Percentiles rank a stretch among this genome's conserved stretches.
Evolutionary conservation across 176 grass and related monocot species (phyloP).

Genomic region (Ensete glaucum): DNA sequence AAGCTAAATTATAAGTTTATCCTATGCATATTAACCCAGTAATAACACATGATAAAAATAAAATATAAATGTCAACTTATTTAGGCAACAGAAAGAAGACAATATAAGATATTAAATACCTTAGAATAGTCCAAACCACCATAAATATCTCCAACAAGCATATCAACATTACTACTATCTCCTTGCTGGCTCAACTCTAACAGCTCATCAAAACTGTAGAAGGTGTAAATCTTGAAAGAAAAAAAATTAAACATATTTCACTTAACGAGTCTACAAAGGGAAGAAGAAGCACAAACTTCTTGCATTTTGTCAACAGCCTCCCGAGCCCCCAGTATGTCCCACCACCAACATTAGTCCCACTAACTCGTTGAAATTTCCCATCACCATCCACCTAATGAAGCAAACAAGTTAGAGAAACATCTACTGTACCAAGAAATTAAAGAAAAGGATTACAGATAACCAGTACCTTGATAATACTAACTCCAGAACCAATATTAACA

Average conservation of each 20-base stretch:
- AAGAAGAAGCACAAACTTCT: slow-evolving; percentile 47
- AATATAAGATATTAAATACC: slow-evolving; percentile 35
- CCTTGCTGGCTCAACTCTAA: slow-evolving; percentile 94
- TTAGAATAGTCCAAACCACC: slow-evolving; percentile 95
- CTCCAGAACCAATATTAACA: slow-evolving; percentile 98
- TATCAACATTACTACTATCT: slow-evolving; percentile 87
- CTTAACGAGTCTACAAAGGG: background rate
- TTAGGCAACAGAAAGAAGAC: slow-evolving; percentile 25
- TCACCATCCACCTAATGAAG: slow-evolving; percentile 84
- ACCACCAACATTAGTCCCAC: slow-evolving; percentile 97
- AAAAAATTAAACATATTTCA: slow-evolving; percentile 16
- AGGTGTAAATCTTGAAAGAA: slow-evolving; percentile 18
- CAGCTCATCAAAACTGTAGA: slow-evolving; percentile 84
- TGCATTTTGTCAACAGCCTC: slow-evolving; percentile 92
- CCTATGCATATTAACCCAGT: background rate
- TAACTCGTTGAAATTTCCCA: slow-evolving; percentile 95
- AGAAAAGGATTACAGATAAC: slow-evolving; percentile 10
- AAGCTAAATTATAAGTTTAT: too few species aligned
- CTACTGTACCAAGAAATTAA: background rate
- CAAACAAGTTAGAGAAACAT: slow-evolving; percentile 25
- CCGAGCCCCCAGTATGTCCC: slow-evolving; percentile 96
- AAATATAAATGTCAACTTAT: background rate
- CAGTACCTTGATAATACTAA: slow-evolving; percentile 97
- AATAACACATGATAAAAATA: background rate
- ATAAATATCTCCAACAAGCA: slow-evolving; percentile 99